A percentile compares a stretch with the other conserved stretches of the same genome.
phyloP scores from a whole-genome alignment of 129 eudicot species.

The Flaveria ramosissima region DNA sequence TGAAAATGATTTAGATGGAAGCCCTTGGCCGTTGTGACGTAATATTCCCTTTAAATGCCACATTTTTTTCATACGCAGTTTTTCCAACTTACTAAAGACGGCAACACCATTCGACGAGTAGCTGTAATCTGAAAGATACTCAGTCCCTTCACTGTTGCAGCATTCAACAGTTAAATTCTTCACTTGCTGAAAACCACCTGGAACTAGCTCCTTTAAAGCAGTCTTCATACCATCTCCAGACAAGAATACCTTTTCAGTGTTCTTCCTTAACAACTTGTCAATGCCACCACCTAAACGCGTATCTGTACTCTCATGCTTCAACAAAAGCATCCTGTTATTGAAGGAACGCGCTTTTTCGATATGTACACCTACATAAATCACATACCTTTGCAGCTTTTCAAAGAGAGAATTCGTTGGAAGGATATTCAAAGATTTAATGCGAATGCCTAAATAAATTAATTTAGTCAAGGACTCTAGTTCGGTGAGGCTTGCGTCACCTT shows the following conservation, averaged over 20 bases:
- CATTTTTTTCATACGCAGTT: conserved; percentile 31
- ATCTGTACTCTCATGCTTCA: conserved; percentile 26
- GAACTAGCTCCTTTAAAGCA: conserved; percentile 38
- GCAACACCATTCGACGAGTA: conserved; percentile 16
- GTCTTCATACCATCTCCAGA: conserved; percentile 39
- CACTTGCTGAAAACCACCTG: conserved; percentile 34
- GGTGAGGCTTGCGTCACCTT: conserved; percentile 31
- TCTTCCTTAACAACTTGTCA: conserved; percentile 30
- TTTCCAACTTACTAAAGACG: conserved; percentile 35
- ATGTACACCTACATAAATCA: conserved; percentile 35
- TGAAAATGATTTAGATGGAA: conserved; percentile 37
- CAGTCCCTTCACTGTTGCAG: conserved; percentile 31
- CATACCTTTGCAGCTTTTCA: conserved; percentile 36
- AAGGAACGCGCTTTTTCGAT: conserved; percentile 31
- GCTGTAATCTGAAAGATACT: conserved; percentile 32
- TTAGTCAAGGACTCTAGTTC: conserved; percentile 35
- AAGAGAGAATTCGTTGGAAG: conserved; percentile 28
- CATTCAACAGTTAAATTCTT: conserved; percentile 34
- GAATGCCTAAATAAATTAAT: conserved; percentile 39
- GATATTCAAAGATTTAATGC: conserved; percentile 22
- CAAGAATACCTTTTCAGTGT: conserved; percentile 37
- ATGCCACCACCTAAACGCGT: conserved; percentile 34
- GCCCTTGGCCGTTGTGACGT: conserved; percentile 27
- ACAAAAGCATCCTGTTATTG: conserved; percentile 34
- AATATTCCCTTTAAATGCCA: conserved; percentile 39